Conservation (phyloP, 129 eudicot genomes). For the Escallonia rubra region DNA sequence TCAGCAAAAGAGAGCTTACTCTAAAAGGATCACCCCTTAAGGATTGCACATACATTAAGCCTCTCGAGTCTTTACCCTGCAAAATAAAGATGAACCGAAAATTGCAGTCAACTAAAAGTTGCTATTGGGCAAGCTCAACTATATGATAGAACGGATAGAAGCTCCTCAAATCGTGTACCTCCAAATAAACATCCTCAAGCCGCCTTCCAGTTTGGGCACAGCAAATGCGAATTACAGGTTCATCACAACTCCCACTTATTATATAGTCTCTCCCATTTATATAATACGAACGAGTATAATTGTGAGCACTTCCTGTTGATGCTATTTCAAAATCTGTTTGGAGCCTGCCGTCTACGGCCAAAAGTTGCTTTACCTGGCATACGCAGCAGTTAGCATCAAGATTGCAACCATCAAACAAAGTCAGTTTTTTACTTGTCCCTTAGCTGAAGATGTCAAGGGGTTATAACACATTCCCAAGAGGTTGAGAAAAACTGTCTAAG, state of each 20-base stretch:
- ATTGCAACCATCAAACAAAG: neutral
- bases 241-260: slow-evolving; percentile 80
- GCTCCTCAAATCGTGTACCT: slow-evolving; percentile 24
- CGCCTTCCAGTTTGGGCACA: slow-evolving; percentile 93
- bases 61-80: slow-evolving; percentile 55
- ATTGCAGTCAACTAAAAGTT: neutral
- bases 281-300: slow-evolving; percentile 81
- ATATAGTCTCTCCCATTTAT: slow-evolving; percentile 93
- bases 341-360: slow-evolving; percentile 79
- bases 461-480: neutral
- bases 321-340: slow-evolving; percentile 72
- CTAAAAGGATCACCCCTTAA: slow-evolving; percentile 88
- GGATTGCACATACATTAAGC: slow-evolving; percentile 74
- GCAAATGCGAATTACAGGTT: slow-evolving; percentile 70
- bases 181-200: slow-evolving; percentile 62
- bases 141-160: neutral
- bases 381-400: neutral
- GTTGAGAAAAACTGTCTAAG: neutral
- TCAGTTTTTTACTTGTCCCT: neutral
- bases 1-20: slow-evolving; percentile 34
- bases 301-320: slow-evolving; percentile 64
- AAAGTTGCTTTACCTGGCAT: slow-evolving; percentile 75
- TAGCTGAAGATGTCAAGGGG: too few species aligned
- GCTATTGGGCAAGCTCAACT: neutral
- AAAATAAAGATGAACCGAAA: slow-evolving; percentile 2